phyloP scores from a whole-genome alignment of 1,139 yeast species.

The Fermentozyma sake region DNA sequence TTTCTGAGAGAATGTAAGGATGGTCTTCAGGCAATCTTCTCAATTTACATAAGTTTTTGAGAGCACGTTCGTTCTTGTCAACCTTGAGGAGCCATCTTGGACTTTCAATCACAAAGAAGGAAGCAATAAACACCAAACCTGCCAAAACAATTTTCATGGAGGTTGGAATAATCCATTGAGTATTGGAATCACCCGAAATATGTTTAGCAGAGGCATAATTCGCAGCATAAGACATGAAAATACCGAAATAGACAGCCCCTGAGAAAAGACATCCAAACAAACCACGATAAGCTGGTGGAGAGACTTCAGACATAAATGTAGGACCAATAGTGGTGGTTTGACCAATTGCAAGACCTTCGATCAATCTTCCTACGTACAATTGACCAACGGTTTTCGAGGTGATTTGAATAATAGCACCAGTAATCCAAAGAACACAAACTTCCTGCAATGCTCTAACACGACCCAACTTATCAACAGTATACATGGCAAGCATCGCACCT shows the following conservation, averaged over 20 bases:
- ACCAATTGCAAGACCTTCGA: conserved; percentile 55
- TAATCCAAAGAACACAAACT: conserved; percentile 42
- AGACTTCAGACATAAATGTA: conserved; percentile 48
- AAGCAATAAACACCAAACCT: conserved; percentile 33
- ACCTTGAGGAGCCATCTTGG: conserved; percentile 45
- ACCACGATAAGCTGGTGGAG: conserved; percentile 53
- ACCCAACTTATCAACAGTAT: conserved; percentile 51
- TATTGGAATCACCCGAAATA: conserved; percentile 21
- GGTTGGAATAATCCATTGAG: conserved; percentile 39
- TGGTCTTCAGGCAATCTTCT: conserved; percentile 49
- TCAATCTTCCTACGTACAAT: conserved; percentile 49
- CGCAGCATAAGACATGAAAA: conserved; percentile 48
- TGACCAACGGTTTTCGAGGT: conserved; percentile 46
- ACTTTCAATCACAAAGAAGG: conserved; percentile 37
- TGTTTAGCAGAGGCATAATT: conserved; percentile 40
- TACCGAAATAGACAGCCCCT: conserved; percentile 54
- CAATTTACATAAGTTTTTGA: conserved; percentile 35
- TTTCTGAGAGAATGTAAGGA: conserved; percentile 48
- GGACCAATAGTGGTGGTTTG: conserved; percentile 58
- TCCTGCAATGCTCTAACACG: conserved; percentile 49
- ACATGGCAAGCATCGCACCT: conserved; percentile 51
- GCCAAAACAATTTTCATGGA: conserved; percentile 40
- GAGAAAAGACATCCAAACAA: conserved; percentile 47
- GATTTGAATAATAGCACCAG: conserved; percentile 46
- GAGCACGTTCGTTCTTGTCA: conserved; percentile 31